Evolutionary conservation across 768 basidiomycete species (phyloP).

Genomic region (Tylopilus plumbeoviolaceoides): DNA sequence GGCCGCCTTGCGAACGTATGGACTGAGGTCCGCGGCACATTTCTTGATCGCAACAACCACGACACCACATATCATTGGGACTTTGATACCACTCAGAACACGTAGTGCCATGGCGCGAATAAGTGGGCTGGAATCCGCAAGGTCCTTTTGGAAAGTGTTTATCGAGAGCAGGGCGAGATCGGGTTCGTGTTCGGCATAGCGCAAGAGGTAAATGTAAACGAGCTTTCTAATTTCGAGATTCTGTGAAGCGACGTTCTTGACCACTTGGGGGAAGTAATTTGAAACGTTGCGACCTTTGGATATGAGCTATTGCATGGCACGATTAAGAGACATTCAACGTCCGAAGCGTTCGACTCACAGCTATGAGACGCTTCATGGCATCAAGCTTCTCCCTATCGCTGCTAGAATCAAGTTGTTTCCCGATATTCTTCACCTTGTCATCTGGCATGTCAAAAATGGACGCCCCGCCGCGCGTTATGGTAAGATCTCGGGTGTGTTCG

Average conservation of each 20-base stretch:
- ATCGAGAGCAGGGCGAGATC: slow-evolving; percentile 94
- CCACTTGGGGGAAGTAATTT: slow-evolving; percentile 93
- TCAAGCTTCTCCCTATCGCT: slow-evolving; percentile 90
- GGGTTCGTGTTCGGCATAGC: slow-evolving; percentile 90
- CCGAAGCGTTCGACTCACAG: slow-evolving; percentile 49
- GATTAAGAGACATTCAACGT: neutral
- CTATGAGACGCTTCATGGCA: slow-evolving; percentile 92
- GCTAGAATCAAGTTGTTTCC: slow-evolving; percentile 81
- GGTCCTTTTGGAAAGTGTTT: slow-evolving; percentile 97
- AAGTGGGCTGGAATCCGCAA: slow-evolving; percentile 86
- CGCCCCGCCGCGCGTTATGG: slow-evolving; percentile 50
- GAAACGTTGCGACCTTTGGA: slow-evolving; percentile 90
- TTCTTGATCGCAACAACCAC: slow-evolving; percentile 89
- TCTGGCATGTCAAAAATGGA: slow-evolving; percentile 66
- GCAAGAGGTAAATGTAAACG: slow-evolving; percentile 94
- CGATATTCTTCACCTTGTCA: slow-evolving; percentile 80
- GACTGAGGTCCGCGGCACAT: slow-evolving; percentile 86
- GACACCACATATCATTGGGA: slow-evolving; percentile 82
- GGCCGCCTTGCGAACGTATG: slow-evolving; percentile 91
- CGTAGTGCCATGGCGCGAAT: slow-evolving; percentile 96
- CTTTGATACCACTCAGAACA: slow-evolving; percentile 87
- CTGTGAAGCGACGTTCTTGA: slow-evolving; percentile 92
- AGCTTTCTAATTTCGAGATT: slow-evolving; percentile 95
- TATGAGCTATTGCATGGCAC: slow-evolving; percentile 58
- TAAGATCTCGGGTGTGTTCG: slow-evolving; percentile 73